These are phyloP conservation scores for Blastobotrys petasosporus DNA, from an alignment of 1,139 yeast genomes.

Conservation along the genomic window DNA sequence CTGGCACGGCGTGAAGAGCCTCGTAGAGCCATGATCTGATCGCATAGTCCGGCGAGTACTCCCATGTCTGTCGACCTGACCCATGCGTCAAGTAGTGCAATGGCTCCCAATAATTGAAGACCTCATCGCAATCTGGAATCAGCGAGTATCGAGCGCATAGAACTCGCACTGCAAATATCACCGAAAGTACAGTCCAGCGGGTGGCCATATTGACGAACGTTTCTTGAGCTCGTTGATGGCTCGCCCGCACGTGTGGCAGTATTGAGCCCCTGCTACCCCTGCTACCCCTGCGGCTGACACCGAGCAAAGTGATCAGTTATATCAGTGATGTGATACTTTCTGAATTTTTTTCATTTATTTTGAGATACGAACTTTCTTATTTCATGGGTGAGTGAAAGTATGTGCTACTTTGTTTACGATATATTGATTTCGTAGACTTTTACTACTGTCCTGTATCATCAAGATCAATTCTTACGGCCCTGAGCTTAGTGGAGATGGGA, in stretches of 20 bases:
- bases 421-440: no score
- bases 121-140: slow-evolving; percentile 83
- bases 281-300: not conserved
- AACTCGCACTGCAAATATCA: slow-evolving; percentile 36
- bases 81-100: slow-evolving; percentile 69
- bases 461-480: no score
- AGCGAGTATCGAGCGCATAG: slow-evolving; percentile 53
- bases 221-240: no score
- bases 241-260: no score
- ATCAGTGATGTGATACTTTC: no score
- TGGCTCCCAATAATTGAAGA: slow-evolving; percentile 89
- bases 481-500: no score
- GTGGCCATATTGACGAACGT: not conserved
- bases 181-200: slow-evolving; percentile 11
- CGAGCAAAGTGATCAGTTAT: not conserved
- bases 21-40: slow-evolving; percentile 78
- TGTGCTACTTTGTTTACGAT: no score
- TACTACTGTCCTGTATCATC: no score
- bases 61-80: slow-evolving; percentile 96
- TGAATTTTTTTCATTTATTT: no score
- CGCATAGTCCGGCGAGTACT: slow-evolving; percentile 85
- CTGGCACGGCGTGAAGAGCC: slow-evolving; percentile 31
- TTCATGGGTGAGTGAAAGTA: no score
- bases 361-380: no score
- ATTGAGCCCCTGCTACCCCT: not conserved